Evolutionary conservation across 1,284 basidiomycete genomes (phyloP), one percentile per base, ranked within the genome.

Genomic region (Tilletiaria anomala): DNA sequence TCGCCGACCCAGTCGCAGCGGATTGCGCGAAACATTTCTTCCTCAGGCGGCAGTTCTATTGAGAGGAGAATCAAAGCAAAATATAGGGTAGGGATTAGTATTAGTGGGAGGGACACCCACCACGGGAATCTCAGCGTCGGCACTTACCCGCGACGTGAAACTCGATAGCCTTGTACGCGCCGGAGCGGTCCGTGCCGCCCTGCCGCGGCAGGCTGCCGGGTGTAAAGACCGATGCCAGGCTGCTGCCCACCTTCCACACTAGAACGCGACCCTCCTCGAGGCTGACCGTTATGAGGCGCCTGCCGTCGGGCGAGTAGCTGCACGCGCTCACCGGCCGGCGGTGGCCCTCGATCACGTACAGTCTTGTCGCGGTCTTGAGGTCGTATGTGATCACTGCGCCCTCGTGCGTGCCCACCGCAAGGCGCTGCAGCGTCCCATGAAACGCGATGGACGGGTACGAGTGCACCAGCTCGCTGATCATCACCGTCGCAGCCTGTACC

Each of bases 271-370:
- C 88, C 61, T 94, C 88, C 48, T 82, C 81, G 14, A 96, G 70
- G 1, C 82, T 88, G 6, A 88, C 72, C 0, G 87, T 91, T 17
- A 93, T 79, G 11, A 97, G 72, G 14, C 93, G 73, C 15, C 87
- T 72, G 0, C 93, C 91, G 61, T 97, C 93, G 0, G 86, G 82
- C 2, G 86, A 88, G 67, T 94, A 96, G 32, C 49, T 45, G 19
- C 48, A 49, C 3, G 48, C 56, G 10, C 48, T 48, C 0, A 57
- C 44, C 0, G 46, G 39, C 4, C 40, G 39, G 12, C 46, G 36
- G 35, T 94, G 89, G 0, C 84, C 82, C 58, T 96, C 89, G 6
- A 97, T 76, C 0, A 97, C 84, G 62, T 94, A 96, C 5, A 97
- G 72, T 10, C 91, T 77, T 2, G 85, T 94, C 0, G 87, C 88